A percentile compares a stretch with the other conserved stretches of the same genome.
phyloP scores from a whole-genome alignment of 148 eudicot species.

The Heliosperma pusillum region DNA sequence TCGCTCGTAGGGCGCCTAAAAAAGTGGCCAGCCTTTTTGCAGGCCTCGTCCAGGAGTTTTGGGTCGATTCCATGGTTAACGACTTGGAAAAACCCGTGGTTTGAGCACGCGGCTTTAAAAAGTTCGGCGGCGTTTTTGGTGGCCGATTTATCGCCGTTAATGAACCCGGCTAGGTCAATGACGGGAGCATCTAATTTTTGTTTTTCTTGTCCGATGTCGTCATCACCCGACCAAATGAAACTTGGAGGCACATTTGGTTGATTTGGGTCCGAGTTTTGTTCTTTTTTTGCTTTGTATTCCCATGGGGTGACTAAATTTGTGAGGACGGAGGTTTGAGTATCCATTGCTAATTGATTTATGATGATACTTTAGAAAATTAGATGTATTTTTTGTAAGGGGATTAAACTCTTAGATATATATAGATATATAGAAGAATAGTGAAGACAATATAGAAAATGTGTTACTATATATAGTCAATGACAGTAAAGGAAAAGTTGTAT shows the following conservation, averaged over 20 bases:
- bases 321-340: constrained; percentile 22
- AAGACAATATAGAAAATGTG: too few relatives aligned
- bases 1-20: too few relatives aligned
- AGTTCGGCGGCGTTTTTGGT: constrained; percentile 26
- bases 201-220: constrained; percentile 18
- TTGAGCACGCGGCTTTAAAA: constrained; percentile 28
- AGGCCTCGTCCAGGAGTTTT: constrained; percentile 19
- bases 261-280: too few relatives aligned
- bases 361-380: not conserved
- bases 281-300: too few relatives aligned
- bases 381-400: not conserved
- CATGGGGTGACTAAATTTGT: too few relatives aligned
- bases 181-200: constrained; percentile 35
- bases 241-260: constrained; percentile 18
- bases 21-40: constrained; percentile 19
- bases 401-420: not conserved
- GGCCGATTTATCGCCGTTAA: constrained; percentile 31
- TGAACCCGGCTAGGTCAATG: constrained; percentile 42
- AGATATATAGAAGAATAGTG: too few relatives aligned
- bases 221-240: too few relatives aligned
- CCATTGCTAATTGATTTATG: constrained; percentile 9
- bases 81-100: too few relatives aligned
- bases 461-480: not conserved
- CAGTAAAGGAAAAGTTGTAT: not conserved
- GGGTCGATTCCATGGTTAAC: constrained; percentile 44